Conservation (phyloP, 2,329 filamentous ascomycete genomes). For the Calycina herbarum region DNA sequence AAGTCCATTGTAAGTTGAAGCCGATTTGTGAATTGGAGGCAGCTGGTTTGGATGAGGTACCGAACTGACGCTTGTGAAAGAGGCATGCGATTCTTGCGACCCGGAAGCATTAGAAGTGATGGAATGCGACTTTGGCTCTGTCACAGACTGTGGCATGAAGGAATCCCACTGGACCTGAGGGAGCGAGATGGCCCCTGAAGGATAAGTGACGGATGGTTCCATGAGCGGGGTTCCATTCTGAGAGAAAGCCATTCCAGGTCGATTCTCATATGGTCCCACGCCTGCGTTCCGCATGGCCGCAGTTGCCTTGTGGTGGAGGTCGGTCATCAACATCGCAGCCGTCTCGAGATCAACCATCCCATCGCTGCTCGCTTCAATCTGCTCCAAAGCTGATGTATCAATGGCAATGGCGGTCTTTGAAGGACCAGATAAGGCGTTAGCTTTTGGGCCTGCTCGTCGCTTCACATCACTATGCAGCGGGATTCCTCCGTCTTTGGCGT, state of each 20-base stretch:
- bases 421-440: conserved; percentile 61
- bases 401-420: conserved; percentile 78
- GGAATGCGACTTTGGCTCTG: conserved; percentile 74
- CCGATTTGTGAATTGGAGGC: conserved; percentile 63
- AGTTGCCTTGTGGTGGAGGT: conserved; percentile 95
- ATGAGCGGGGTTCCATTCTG: conserved; percentile 70
- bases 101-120: conserved; percentile 66
- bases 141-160: conserved; percentile 70
- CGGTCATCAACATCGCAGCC: conserved; percentile 96
- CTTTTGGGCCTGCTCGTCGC: conserved; percentile 72
- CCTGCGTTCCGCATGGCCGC: conserved; percentile 63
- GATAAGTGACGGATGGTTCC: conserved; percentile 75
- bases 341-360: conserved; percentile 94
- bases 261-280: conserved; percentile 52
- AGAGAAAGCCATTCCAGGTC: conserved; percentile 68
- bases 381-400: conserved; percentile 84
- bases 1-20: conserved; percentile 57
- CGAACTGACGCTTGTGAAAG: conserved; percentile 59
- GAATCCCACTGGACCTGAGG: conserved; percentile 91
- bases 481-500: conserved; percentile 95
- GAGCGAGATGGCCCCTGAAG: conserved; percentile 75
- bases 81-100: conserved; percentile 67
- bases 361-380: conserved; percentile 88
- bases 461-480: conserved; percentile 94
- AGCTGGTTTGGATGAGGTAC: conserved; percentile 61